These are phyloP conservation scores for Xanthoconium stramineum DNA, from an alignment of 768 basidiomycete genomes.

Conservation along the genomic window DNA sequence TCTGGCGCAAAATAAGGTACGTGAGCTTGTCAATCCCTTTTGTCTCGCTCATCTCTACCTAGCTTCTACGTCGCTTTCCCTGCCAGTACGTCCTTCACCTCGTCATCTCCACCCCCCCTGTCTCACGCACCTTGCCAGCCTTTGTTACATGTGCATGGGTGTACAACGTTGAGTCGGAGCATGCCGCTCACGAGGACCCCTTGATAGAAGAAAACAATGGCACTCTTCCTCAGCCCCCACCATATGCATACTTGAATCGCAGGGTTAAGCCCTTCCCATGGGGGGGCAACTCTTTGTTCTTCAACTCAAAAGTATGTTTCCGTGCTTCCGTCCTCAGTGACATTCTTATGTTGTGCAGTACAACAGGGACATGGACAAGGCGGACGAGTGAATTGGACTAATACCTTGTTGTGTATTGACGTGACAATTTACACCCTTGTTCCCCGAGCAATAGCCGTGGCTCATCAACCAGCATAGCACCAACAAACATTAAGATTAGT, in stretches of 20 bases:
- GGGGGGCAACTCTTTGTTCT: constrained; percentile 83
- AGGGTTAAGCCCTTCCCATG: constrained; percentile 81
- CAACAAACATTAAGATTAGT: not conserved
- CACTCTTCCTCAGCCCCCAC: constrained; percentile 63
- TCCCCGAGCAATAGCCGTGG: not conserved
- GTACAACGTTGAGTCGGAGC: constrained; percentile 55
- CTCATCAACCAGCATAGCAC: not conserved
- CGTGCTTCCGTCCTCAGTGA: not conserved
- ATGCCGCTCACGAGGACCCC: constrained; percentile 68
- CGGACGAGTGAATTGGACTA: constrained; percentile 16
- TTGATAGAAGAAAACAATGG: constrained; percentile 71
- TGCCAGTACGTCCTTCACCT: constrained; percentile 53
- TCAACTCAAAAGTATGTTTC: constrained; percentile 63
- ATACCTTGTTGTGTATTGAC: not conserved
- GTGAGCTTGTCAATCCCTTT: constrained; percentile 13
- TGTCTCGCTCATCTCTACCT: constrained; percentile 5
- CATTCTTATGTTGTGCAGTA: constrained; percentile 35
- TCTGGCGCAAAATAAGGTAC: constrained; percentile 88
- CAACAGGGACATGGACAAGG: constrained; percentile 60
- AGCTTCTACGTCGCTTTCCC: constrained; percentile 78
- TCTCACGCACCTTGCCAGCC: constrained; percentile 16
- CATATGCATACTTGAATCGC: constrained; percentile 76
- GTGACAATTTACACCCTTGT: not conserved
- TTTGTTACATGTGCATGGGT: constrained; percentile 41
- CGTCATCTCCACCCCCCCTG: constrained; percentile 1